phyloP scores from a whole-genome alignment of 2,329 filamentous ascomycete genomes.

The Fusarium lateritium region DNA sequence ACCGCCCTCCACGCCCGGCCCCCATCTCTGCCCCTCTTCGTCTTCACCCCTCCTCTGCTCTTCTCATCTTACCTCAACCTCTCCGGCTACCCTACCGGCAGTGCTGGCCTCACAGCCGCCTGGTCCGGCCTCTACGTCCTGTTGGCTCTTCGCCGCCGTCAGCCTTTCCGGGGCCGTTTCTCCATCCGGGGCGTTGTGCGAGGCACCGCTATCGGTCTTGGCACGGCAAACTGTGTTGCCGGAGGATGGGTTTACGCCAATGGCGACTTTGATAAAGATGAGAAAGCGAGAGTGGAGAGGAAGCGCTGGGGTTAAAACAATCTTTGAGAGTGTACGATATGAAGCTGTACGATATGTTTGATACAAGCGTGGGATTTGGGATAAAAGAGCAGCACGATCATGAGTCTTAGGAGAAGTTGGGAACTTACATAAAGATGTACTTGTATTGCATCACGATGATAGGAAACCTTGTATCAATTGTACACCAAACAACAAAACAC shows the following conservation, averaged over 20 bases:
- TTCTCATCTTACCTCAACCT: slow-evolving; percentile 73
- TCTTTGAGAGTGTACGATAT: slow-evolving; percentile 36
- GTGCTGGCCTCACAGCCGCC: slow-evolving; percentile 69
- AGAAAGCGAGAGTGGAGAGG: slow-evolving; percentile 62
- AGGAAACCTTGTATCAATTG: too few species aligned
- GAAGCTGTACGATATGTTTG: slow-evolving; percentile 28
- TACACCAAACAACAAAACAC: too few species aligned
- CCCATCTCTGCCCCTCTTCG: slow-evolving; percentile 66
- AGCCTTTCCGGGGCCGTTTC: slow-evolving; percentile 59
- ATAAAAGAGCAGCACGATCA: background rate
- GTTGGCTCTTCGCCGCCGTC: slow-evolving; percentile 65
- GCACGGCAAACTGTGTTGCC: slow-evolving; percentile 62
- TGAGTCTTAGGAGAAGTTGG: background rate
- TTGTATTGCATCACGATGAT: too few species aligned
- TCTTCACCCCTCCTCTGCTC: slow-evolving; percentile 67
- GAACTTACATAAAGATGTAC: background rate
- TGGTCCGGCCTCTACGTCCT: slow-evolving; percentile 72
- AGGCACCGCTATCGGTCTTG: slow-evolving; percentile 65
- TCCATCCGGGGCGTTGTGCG: slow-evolving; percentile 66
- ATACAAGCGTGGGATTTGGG: slow-evolving; percentile 2
- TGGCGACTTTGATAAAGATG: slow-evolving; percentile 66
- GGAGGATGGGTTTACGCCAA: slow-evolving; percentile 67
- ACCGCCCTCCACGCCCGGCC: slow-evolving; percentile 71
- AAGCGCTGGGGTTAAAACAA: slow-evolving; percentile 64
- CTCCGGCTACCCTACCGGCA: slow-evolving; percentile 70